phyloP scores from a whole-genome alignment of 75 land plant genomes.

The Cupressus sempervirens region DNA sequence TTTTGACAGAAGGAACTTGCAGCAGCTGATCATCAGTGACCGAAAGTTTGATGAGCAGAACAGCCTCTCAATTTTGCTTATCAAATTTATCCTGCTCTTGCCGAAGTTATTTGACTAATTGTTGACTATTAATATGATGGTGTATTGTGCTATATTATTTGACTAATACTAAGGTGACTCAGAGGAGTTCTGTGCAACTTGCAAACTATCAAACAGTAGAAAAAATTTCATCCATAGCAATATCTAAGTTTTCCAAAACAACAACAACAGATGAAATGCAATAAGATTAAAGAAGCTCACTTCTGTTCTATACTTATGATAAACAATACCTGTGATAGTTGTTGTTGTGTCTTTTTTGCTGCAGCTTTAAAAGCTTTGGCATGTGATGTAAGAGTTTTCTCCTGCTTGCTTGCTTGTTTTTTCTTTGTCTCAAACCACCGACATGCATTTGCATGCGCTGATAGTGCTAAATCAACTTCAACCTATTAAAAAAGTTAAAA shows the following conservation, averaged over 20 bases:
- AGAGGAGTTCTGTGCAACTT: background rate
- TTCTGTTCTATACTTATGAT: background rate
- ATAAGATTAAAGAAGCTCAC: background rate
- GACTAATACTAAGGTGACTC: no score
- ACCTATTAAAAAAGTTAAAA: conserved; percentile 42
- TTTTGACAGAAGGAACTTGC: no score
- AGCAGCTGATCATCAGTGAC: no score
- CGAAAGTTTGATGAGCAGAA: no score
- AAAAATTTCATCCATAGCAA: background rate
- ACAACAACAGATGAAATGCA: background rate
- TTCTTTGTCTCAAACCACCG: conserved; percentile 94
- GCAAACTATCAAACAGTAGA: background rate
- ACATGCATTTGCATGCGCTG: conserved; percentile 98
- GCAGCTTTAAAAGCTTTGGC: conserved; percentile 97
- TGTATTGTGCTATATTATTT: no score
- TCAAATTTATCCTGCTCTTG: no score
- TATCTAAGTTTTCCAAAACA: background rate
- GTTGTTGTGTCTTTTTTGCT: conserved; percentile 69
- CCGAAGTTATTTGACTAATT: no score
- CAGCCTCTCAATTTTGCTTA: no score
- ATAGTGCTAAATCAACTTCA: conserved; percentile 86
- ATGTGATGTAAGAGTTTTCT: conserved; percentile 88
- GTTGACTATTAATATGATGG: no score
- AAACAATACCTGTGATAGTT: conserved; percentile 53
- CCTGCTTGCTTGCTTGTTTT: conserved; percentile 85